Percentiles rank a stretch among this genome's conserved stretches.
These are phyloP conservation scores for Mollisiaceae sp. DNA, from an alignment of 2,329 filamentous ascomycete species.

Conservation along the genomic window DNA sequence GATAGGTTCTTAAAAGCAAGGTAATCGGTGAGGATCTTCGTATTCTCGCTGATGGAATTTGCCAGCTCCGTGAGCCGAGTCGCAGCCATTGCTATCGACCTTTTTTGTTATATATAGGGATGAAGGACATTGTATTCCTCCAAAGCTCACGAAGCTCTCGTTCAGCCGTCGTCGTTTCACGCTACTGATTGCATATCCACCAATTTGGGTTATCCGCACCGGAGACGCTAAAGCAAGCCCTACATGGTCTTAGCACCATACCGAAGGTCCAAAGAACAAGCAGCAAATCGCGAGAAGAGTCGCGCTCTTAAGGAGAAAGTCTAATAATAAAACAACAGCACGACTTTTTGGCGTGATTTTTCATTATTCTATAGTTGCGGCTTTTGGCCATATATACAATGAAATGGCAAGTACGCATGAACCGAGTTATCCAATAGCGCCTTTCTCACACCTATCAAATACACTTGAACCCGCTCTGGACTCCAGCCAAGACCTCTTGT, in stretches of 20 bases:
- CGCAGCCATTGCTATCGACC: slow-evolving; percentile 6
- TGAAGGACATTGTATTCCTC: not conserved
- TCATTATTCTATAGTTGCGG: slow-evolving; percentile 36
- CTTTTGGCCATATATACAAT: slow-evolving; percentile 59
- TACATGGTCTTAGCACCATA: not conserved
- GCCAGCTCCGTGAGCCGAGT: slow-evolving; percentile 12
- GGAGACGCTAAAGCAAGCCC: slow-evolving; percentile 1
- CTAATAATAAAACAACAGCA: too few species aligned
- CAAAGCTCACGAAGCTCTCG: not conserved
- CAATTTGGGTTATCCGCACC: not conserved
- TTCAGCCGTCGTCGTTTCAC: not conserved
- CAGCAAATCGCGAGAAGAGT: not conserved
- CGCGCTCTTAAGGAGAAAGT: too few species aligned
- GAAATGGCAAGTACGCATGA: slow-evolving; percentile 48
- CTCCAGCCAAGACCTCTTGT: slow-evolving; percentile 54
- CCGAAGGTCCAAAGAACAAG: not conserved
- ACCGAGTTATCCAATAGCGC: slow-evolving; percentile 9
- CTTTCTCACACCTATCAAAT: slow-evolving; percentile 12
- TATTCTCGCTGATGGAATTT: slow-evolving; percentile 4
- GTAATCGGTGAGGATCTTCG: slow-evolving; percentile 11
- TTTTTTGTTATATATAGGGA: not conserved
- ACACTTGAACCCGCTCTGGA: slow-evolving; percentile 50
- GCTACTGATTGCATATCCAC: slow-evolving; percentile 1
- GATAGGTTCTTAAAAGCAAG: slow-evolving; percentile 5
- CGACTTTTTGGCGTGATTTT: not conserved